Conservation (phyloP, 2,329 filamentous ascomycete species). For the Davidsoniella australis region DNA sequence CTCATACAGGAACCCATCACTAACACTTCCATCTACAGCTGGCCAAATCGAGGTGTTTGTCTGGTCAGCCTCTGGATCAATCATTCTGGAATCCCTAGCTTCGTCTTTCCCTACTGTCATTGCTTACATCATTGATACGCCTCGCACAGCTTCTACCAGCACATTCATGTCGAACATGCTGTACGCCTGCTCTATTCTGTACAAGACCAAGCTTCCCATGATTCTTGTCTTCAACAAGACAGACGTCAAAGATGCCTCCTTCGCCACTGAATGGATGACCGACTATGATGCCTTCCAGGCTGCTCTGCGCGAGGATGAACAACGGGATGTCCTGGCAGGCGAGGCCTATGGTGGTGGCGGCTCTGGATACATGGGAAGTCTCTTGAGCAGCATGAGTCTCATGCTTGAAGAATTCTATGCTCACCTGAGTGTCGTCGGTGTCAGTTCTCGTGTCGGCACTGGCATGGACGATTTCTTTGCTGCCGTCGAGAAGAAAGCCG, state of each 20-base stretch:
- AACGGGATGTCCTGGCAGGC: conserved; percentile 57
- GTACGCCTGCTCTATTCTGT: conserved; percentile 94
- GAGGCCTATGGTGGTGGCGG: conserved; percentile 54
- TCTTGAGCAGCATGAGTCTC: conserved; percentile 94
- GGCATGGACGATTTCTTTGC: conserved; percentile 89
- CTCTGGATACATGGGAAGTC: conserved; percentile 87
- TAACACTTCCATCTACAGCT: conserved; percentile 22
- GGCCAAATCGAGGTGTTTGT: conserved; percentile 98
- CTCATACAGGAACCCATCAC: neutral
- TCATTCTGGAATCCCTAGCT: conserved; percentile 80
- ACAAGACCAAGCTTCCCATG: conserved; percentile 98
- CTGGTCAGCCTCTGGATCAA: conserved; percentile 90
- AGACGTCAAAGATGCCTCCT: conserved; percentile 77
- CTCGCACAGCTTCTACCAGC: conserved; percentile 76
- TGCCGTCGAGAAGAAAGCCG: conserved; percentile 69
- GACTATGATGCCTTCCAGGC: conserved; percentile 93
- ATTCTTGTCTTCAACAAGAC: conserved; percentile 99
- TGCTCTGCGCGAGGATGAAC: conserved; percentile 66
- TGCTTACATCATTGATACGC: conserved; percentile 94
- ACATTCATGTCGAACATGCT: conserved; percentile 99
- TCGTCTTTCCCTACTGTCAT: conserved; percentile 93
- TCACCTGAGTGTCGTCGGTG: conserved; percentile 80
- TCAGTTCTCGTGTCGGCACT: conserved; percentile 81
- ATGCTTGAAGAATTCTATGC: conserved; percentile 97
- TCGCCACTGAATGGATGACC: conserved; percentile 98